Conservation (phyloP, 164 flowering plant genomes). For the Litsea cubeba region DNA sequence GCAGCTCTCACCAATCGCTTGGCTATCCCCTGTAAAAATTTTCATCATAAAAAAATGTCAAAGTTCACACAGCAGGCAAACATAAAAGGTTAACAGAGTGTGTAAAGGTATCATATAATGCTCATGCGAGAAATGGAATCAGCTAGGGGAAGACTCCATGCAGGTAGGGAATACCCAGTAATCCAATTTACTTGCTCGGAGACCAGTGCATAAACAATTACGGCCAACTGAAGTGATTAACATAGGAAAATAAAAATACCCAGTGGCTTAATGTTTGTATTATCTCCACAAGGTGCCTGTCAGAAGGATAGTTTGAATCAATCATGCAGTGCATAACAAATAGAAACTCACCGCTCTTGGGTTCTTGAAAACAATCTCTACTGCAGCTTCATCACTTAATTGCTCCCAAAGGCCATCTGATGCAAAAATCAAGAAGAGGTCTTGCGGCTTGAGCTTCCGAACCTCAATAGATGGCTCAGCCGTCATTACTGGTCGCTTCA, state of each 20-base stretch:
- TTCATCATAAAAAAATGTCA: neutral
- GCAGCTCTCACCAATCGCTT: slow-evolving; percentile 43
- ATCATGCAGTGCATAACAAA: neutral
- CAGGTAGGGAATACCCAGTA: too few species aligned
- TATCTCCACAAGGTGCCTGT: neutral
- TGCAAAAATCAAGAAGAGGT: slow-evolving; percentile 66
- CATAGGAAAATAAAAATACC: neutral
- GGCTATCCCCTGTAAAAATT: slow-evolving; percentile 44
- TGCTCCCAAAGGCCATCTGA: slow-evolving; percentile 92
- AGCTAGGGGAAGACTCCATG: too few species aligned
- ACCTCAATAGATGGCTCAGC: slow-evolving; percentile 64
- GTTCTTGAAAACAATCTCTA: slow-evolving; percentile 49
- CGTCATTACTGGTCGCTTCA: slow-evolving; percentile 55
- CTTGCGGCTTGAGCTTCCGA: slow-evolving; percentile 45
- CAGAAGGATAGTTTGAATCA: neutral
- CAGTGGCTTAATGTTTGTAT: neutral
- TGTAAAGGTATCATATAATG: too few species aligned
- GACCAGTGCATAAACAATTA: neutral
- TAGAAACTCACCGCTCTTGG: slow-evolving; percentile 48
- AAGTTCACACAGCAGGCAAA: too few species aligned
- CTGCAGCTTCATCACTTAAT: slow-evolving; percentile 59
- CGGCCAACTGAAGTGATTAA: too few species aligned
- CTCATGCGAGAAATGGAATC: too few species aligned
- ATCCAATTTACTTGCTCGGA: too few species aligned
- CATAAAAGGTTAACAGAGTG: too few species aligned